These are phyloP conservation scores for Xylaria castorea DNA, from an alignment of 495 filamentous ascomycete genomes.

Conservation along the genomic window DNA sequence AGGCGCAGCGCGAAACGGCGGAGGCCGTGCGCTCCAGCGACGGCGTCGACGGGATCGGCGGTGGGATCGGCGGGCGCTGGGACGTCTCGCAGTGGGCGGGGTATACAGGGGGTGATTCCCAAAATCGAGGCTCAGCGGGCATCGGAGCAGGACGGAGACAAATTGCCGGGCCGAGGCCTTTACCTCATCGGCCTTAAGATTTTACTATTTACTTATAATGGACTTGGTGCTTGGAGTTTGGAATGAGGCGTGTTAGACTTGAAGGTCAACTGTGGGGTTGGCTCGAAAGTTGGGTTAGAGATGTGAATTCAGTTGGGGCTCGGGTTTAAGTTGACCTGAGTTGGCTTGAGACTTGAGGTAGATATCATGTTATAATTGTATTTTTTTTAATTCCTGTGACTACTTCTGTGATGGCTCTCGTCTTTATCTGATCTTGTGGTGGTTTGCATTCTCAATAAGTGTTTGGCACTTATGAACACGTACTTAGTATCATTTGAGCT, in stretches of 20 bases:
- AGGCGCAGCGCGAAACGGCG: conserved; percentile 76
- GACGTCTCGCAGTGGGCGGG: conserved; percentile 87
- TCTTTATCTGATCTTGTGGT: not conserved
- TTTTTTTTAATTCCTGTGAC: not conserved
- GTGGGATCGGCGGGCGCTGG: conserved; percentile 70
- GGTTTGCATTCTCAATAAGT: not conserved
- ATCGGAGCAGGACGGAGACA: conserved; percentile 79
- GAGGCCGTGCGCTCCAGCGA: conserved; percentile 58
- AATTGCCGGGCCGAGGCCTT: conserved; percentile 77
- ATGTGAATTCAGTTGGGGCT: not conserved
- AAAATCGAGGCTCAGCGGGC: conserved; percentile 74
- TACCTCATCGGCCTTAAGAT: conserved; percentile 48
- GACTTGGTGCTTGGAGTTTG: not conserved
- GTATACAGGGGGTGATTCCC: conserved; percentile 81
- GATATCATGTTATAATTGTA: not conserved
- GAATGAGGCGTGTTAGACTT: not conserved
- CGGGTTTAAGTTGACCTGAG: not conserved
- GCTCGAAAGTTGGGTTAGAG: not conserved
- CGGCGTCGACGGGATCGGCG: conserved; percentile 60
- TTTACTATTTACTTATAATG: not conserved
- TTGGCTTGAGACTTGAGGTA: not conserved
- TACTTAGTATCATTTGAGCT: not conserved
- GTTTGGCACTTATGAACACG: not conserved
- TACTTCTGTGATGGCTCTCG: not conserved
- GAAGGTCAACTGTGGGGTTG: not conserved